Percentiles rank a stretch among this genome's conserved stretches.
Conservation (phyloP, 345 rosid genomes). For the Hirschfeldia incana region DNA sequence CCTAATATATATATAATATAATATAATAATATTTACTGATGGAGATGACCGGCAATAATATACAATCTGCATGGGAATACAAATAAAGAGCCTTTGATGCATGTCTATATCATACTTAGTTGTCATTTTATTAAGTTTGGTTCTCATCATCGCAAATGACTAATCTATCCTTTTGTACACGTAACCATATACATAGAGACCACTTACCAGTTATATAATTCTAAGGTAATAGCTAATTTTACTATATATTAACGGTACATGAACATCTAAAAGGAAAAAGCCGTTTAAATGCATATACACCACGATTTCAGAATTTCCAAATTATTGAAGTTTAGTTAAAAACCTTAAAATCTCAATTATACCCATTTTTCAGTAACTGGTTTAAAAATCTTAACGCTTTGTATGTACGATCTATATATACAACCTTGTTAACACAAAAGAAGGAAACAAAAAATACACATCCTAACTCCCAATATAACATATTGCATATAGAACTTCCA, state of each 20-base stretch:
- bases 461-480: background rate
- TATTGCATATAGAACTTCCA: background rate
- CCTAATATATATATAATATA: background rate
- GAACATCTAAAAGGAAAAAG: background rate
- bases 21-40: conserved; percentile 3
- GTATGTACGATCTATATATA: background rate
- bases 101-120: background rate
- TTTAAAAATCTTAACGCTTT: background rate
- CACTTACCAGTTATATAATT: too few species aligned
- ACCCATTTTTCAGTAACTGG: background rate
- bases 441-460: background rate
- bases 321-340: background rate
- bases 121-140: conserved; percentile 32
- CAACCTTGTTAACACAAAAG: background rate
- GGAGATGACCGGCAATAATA: conserved; percentile 22
- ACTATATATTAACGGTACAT: conserved; percentile 3
- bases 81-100: conserved; percentile 25
- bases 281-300: background rate
- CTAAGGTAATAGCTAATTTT: background rate
- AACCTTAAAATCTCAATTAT: background rate
- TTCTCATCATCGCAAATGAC: conserved; percentile 5
- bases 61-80: conserved; percentile 32
- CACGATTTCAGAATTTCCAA: background rate
- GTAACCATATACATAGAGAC: background rate
- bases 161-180: conserved; percentile 9